These are phyloP conservation scores for Datura wrightii DNA, from an alignment of 257 asterid species.

Conservation along the genomic window DNA sequence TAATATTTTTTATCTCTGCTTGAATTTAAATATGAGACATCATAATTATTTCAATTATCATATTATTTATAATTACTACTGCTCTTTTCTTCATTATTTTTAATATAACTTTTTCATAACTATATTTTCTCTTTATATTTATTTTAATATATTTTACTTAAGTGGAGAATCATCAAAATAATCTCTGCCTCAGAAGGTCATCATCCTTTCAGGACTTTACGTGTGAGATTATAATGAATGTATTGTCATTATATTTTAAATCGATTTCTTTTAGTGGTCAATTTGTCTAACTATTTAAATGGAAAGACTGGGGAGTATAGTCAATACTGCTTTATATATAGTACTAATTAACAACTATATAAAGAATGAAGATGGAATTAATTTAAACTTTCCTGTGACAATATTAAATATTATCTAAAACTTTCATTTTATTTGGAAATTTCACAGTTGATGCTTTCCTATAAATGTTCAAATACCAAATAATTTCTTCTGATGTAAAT, in stretches of 20 bases:
- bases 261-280: neutral
- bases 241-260: neutral
- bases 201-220: rapidly evolving
- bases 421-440: neutral
- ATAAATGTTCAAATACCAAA: slow-evolving; percentile 10
- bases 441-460: neutral
- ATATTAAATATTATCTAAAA: slow-evolving; percentile 16
- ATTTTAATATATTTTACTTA: neutral
- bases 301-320: neutral
- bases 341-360: neutral
- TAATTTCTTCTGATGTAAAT: neutral
- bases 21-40: too few relatives aligned
- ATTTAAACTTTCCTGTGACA: slow-evolving; percentile 3
- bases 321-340: neutral
- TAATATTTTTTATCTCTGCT: too few relatives aligned
- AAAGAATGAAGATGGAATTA: slow-evolving; percentile 3
- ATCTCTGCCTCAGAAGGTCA: rapidly evolving
- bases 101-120: too few relatives aligned
- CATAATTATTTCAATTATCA: too few relatives aligned
- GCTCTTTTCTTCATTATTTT: neutral
- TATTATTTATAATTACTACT: too few relatives aligned
- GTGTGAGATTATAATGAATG: neutral
- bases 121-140: neutral
- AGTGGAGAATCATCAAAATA: rapidly evolving
- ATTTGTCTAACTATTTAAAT: neutral